Evolutionary conservation across 345 rosid species (phyloP), one percentile per base, ranked within the genome.

Genomic region (Heritiera littoralis): DNA sequence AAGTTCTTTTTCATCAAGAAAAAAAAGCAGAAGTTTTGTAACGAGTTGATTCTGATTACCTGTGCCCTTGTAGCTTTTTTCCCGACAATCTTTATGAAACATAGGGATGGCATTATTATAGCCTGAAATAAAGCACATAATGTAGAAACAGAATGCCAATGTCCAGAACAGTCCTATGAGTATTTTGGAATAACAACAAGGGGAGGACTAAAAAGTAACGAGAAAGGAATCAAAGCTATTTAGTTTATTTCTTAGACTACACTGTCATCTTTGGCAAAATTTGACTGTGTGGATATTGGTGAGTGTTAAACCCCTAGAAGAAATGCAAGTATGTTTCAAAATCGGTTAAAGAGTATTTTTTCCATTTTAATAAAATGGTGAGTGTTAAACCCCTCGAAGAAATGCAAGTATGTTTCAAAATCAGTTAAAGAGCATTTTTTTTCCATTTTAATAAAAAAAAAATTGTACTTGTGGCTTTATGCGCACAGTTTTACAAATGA

Each of bases 41-140:
- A 75, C 56, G 2, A 12, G 46, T 65, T 54, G 63, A 63, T 17
- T 41, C 63, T 40, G 1, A 79, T 77, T 82, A 92, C 98, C 90
- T 93, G 90, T 77, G 85, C 74, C 73, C 83, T 86, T 76, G 98
- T 83, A 55, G 97, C 97, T 86, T 86, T 93, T 66, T 77, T 89
- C 74, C 95, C 89, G 88, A 80, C 82, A 35, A 95, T 95, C 83
- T 75, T 92, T 48, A 95, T 82, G 80, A 92, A 95, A 83, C 97
- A 95, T 66, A 95, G 67, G 10, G 98, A 80, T 48, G 98, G 98
- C 85, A 92, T 79, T 78, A 95, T 78, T 77, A 90, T 86, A 49
- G 98, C 92, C 98, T 95, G 89, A 43, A 78, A 41, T 6, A 68
- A 61, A 78, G 71, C 80, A 83, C 7, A 74, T 46, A 79, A 66